Evolutionary conservation across 495 filamentous ascomycete species (phyloP), one percentile per base, ranked within the genome.

Genomic region (Cercophora samala): DNA sequence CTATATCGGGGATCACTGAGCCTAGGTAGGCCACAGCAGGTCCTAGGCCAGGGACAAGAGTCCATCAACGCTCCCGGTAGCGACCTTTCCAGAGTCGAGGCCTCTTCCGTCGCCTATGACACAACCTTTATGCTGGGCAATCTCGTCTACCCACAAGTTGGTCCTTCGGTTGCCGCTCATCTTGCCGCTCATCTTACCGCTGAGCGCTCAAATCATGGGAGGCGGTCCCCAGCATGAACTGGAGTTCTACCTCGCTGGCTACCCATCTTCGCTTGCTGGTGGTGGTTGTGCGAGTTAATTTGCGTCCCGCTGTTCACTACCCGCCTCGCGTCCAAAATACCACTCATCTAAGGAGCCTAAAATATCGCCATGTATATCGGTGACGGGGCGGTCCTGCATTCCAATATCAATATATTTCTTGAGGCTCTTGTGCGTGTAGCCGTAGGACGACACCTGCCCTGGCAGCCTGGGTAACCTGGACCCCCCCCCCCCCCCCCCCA

Each of bases 321-420:
- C 60, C 29, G 60, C 25, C 13, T 62, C 26, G 24, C 60, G 25
- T 62, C 18, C 24, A 46, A 29, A 29, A 21, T 46, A 19, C n/a
- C 24, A 4, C 23, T 29, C 60, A 62, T 62, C 60, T 42, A 25
- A 8, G 60, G 29, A 42, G n/a, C 60, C 60, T 46, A 62, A 62
- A 62, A 62, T 62, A 62, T 42, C 60, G 29, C 29, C 26, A 62
- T 37, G n/a, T 62, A 62, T 37, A 62, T 46, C 29, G n/a, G 21
- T 19, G 29, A 22, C 60, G 26, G 25, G 18, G 60, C 60, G 5
- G 60, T 62, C 60, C 60, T 37, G 29, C 60, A 62, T 62, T 46
- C 5, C 24, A 42, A 21, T 9, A 62, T 62, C 58, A 22, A 29
- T 60, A 29, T 17, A 42, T 42, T n/a, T 19, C 60, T 46, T 62